phyloP scores from a whole-genome alignment of 257 asterid genomes.

The Plantago major region DNA sequence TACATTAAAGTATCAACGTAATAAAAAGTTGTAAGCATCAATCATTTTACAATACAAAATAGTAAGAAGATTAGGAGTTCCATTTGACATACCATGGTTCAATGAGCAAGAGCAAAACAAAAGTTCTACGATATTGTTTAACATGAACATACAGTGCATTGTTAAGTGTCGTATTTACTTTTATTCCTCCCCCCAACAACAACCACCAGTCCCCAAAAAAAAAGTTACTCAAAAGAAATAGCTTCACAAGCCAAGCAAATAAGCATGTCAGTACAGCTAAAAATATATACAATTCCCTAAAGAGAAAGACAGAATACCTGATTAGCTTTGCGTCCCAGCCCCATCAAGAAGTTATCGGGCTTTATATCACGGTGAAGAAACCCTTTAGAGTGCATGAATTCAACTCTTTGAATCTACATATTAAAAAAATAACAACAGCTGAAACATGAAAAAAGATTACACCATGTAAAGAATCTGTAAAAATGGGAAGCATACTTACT shows the following conservation, averaged over 20 bases:
- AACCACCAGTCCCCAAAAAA: too few species aligned
- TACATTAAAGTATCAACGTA: background rate
- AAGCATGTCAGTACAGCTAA: background rate
- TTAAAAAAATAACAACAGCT: slow-evolving; percentile 8
- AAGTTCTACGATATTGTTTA: too few species aligned
- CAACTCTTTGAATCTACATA: slow-evolving; percentile 68
- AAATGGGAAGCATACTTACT: slow-evolving; percentile 38
- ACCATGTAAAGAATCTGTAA: slow-evolving; percentile 5
- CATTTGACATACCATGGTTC: too few species aligned
- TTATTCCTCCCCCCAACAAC: too few species aligned
- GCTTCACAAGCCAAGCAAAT: background rate
- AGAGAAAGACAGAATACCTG: slow-evolving; percentile 43
- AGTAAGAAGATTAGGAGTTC: too few species aligned
- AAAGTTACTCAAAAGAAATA: background rate
- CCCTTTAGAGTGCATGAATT: slow-evolving; percentile 80
- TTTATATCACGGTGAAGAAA: slow-evolving; percentile 94
- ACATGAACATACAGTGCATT: too few species aligned
- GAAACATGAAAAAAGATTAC: slow-evolving; percentile 5
- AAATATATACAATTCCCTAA: background rate
- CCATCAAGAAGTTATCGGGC: slow-evolving; percentile 94
- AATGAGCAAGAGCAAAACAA: too few species aligned
- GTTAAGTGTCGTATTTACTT: too few species aligned
- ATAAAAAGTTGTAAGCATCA: background rate
- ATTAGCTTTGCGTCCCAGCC: slow-evolving; percentile 87
- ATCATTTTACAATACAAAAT: too few species aligned